Evolutionary conservation across 805 yeast species (phyloP).

Genomic region (Candida maltosa): DNA sequence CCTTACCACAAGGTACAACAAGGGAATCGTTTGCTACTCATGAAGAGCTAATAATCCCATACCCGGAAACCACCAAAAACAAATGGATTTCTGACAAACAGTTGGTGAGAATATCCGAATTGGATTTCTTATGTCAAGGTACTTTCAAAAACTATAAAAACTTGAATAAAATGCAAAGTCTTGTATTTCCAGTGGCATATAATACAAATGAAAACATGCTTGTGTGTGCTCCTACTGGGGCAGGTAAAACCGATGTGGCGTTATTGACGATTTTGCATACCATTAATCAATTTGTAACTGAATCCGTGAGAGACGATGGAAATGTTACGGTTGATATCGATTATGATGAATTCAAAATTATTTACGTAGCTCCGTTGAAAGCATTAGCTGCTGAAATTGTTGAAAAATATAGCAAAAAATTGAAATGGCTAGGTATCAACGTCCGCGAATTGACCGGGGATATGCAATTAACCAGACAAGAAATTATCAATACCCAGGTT

Average conservation of each 20-base stretch:
- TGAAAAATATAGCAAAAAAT: slow-evolving; percentile 74
- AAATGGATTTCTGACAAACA: slow-evolving; percentile 40
- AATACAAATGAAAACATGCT: slow-evolving; percentile 92
- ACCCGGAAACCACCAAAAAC: slow-evolving; percentile 50
- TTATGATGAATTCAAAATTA: slow-evolving; percentile 82
- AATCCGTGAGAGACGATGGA: slow-evolving; percentile 41
- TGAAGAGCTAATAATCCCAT: slow-evolving; percentile 85
- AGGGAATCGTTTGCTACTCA: slow-evolving; percentile 56
- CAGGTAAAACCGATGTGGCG: slow-evolving; percentile 96
- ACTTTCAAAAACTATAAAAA: slow-evolving; percentile 78
- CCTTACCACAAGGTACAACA: slow-evolving; percentile 79
- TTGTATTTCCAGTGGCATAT: slow-evolving; percentile 90
- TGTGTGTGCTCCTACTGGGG: slow-evolving; percentile 97
- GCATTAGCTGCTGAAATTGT: slow-evolving; percentile 98
- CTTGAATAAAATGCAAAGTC: slow-evolving; percentile 83
- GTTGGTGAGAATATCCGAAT: slow-evolving; percentile 54
- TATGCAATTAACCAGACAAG: slow-evolving; percentile 69
- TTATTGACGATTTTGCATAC: slow-evolving; percentile 75
- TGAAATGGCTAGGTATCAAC: slow-evolving; percentile 80
- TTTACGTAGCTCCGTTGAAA: slow-evolving; percentile 89
- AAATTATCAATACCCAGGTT: slow-evolving; percentile 74
- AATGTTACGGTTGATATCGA: slow-evolving; percentile 60
- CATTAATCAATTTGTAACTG: slow-evolving; percentile 65
- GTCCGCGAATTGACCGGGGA: slow-evolving; percentile 95
- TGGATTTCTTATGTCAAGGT: slow-evolving; percentile 78